Conservation (phyloP, 2,329 filamentous ascomycete genomes). For the Verticillium klebahnii region DNA sequence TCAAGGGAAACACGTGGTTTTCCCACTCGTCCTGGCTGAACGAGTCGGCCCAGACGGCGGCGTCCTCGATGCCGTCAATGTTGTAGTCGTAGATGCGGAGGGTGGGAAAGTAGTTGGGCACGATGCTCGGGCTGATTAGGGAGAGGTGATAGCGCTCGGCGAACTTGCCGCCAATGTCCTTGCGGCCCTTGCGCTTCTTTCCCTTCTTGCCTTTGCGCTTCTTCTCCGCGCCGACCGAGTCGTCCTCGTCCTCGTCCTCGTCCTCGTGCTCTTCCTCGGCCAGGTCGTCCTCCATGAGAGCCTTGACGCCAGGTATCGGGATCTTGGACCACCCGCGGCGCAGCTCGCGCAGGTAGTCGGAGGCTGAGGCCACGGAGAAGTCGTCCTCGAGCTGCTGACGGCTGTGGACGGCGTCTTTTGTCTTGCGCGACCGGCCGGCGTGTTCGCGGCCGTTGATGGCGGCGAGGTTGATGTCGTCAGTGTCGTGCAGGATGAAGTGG, state of each 20-base stretch:
- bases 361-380: slow-evolving; percentile 62
- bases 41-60: slow-evolving; percentile 39
- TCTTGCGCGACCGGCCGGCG: slow-evolving; percentile 10
- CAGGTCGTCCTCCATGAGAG: slow-evolving; percentile 7
- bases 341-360: slow-evolving; percentile 75
- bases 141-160: slow-evolving; percentile 82
- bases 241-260: slow-evolving; percentile 13
- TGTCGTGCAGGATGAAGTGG: slow-evolving; percentile 91
- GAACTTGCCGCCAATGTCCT: slow-evolving; percentile 69
- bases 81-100: slow-evolving; percentile 95
- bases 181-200: slow-evolving; percentile 49
- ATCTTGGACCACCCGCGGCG: slow-evolving; percentile 73
- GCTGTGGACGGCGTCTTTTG: slow-evolving; percentile 5
- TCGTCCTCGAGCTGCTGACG: slow-evolving; percentile 42
- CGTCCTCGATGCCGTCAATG: slow-evolving; percentile 66
- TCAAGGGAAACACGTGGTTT: background rate
- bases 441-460: slow-evolving; percentile 27
- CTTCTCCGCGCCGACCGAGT: slow-evolving; percentile 14
- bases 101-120: slow-evolving; percentile 89
- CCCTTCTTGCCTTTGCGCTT: slow-evolving; percentile 30
- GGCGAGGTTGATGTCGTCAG: slow-evolving; percentile 64
- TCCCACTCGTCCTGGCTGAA: background rate
- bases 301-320: slow-evolving; percentile 43
- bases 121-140: slow-evolving; percentile 78
- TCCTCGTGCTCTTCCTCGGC: slow-evolving; percentile 13